A percentile compares a stretch with the other conserved stretches of the same genome.
phyloP scores from a whole-genome alignment of 2,329 filamentous ascomycete species.

The Trichoderma gracile region DNA sequence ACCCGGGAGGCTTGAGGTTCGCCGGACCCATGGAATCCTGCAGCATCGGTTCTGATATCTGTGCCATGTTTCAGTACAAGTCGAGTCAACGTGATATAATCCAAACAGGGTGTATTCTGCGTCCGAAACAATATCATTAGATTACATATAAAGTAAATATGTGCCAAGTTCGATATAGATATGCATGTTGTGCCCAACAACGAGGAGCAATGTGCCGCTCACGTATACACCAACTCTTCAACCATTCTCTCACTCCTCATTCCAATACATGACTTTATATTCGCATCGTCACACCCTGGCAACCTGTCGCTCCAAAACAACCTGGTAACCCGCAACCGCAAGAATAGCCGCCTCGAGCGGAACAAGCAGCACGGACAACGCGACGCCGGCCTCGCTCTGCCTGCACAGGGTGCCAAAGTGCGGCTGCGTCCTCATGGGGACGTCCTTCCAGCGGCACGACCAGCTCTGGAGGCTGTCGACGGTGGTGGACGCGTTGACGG shows the following conservation, averaged over 20 bases:
- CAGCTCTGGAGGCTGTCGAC: constrained; percentile 61
- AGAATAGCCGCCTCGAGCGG: constrained; percentile 56
- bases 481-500: constrained; percentile 53
- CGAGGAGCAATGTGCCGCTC: too few relatives aligned
- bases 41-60: not conserved
- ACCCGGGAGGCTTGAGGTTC: not conserved
- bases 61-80: too few relatives aligned
- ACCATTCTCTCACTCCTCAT: too few relatives aligned
- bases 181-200: not conserved
- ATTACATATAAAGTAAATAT: constrained; percentile 2
- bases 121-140: not conserved
- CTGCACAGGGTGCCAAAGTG: constrained; percentile 59
- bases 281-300: constrained; percentile 30
- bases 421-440: constrained; percentile 55
- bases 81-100: too few relatives aligned
- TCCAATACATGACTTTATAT: too few relatives aligned
- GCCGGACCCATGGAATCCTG: not conserved
- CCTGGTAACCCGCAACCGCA: constrained; percentile 48
- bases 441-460: constrained; percentile 60
- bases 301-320: constrained; percentile 47
- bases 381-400: constrained; percentile 56
- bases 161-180: not conserved
- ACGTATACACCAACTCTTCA: too few relatives aligned
- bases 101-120: not conserved
- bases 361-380: constrained; percentile 57